Percentiles rank a stretch among this genome's conserved stretches.
phyloP scores from a whole-genome alignment of 306 rosid species.

The Prunus fruticosa region DNA sequence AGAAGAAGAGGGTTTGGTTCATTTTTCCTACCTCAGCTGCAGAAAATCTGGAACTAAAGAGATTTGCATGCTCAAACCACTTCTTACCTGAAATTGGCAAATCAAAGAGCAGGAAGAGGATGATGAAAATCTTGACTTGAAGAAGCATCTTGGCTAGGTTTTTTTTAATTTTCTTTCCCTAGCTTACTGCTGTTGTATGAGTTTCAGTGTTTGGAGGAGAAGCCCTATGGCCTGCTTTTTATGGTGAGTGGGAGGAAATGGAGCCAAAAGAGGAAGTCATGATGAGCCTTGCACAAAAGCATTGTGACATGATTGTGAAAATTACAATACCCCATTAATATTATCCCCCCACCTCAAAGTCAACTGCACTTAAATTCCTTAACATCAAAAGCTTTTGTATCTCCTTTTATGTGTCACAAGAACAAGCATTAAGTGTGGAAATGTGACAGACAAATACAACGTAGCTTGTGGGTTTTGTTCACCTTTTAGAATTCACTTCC shows the following conservation, averaged over 20 bases:
- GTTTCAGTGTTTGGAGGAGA: slow-evolving; percentile 5
- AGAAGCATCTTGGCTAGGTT: slow-evolving; percentile 22
- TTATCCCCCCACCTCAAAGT: slow-evolving; percentile 25
- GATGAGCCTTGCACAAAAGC: slow-evolving; percentile 27
- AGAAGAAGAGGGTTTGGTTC: not conserved
- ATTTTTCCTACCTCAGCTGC: not conserved
- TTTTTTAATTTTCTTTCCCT: slow-evolving; percentile 11
- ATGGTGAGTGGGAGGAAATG: slow-evolving; percentile 33
- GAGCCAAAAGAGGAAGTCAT: slow-evolving; percentile 36
- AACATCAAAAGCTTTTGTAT: not conserved
- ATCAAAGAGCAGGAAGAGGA: slow-evolving; percentile 28
- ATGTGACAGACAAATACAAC: slow-evolving; percentile 15
- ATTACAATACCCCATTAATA: slow-evolving; percentile 6
- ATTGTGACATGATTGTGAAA: slow-evolving; percentile 21
- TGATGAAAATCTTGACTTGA: slow-evolving; percentile 27
- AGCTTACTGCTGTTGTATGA: not conserved
- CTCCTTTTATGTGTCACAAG: slow-evolving; percentile 17
- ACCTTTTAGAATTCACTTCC: slow-evolving; percentile 28
- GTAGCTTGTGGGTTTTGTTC: slow-evolving; percentile 27
- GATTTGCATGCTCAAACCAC: not conserved
- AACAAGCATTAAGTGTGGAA: slow-evolving; percentile 1
- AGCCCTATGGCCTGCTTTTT: slow-evolving; percentile 15
- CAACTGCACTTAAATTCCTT: slow-evolving; percentile 29
- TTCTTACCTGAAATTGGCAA: slow-evolving; percentile 28
- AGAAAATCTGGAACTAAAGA: not conserved